phyloP scores from a whole-genome alignment of 441 rosid genomes.

The Flueggea neowawraea region DNA sequence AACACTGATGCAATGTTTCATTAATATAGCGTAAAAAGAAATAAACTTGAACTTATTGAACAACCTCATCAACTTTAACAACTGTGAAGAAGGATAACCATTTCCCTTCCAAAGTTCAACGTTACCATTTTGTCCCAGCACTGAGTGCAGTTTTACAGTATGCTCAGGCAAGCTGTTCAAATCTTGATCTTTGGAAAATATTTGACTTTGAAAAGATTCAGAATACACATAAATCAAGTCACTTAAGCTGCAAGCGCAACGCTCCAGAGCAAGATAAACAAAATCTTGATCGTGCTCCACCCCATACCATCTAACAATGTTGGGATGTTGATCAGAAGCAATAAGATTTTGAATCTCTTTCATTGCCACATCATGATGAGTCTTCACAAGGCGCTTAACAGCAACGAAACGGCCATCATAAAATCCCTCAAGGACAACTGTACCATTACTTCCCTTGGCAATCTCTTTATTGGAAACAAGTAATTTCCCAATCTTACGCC shows the following conservation, averaged over 20 bases:
- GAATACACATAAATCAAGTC: constrained; percentile 60
- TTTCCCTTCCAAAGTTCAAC: constrained; percentile 68
- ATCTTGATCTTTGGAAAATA: constrained; percentile 25
- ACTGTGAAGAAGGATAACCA: constrained; percentile 66
- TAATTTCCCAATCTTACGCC: constrained; percentile 74
- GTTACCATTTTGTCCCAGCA: constrained; percentile 38
- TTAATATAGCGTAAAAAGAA: not conserved
- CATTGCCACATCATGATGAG: constrained; percentile 86
- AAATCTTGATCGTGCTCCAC: constrained; percentile 85
- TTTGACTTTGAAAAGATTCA: constrained; percentile 37
- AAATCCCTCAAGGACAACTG: constrained; percentile 77
- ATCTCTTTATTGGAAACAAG: constrained; percentile 64
- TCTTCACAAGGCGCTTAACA: constrained; percentile 80
- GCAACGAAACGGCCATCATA: constrained; percentile 83
- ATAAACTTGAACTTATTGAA: not conserved
- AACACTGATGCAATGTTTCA: not conserved
- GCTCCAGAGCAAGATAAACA: constrained; percentile 81
- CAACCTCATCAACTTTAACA: constrained; percentile 80
- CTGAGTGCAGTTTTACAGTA: constrained; percentile 28
- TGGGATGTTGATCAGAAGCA: constrained; percentile 84
- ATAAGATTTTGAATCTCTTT: constrained; percentile 86
- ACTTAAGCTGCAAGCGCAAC: constrained; percentile 79
- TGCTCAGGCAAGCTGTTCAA: constrained; percentile 24
- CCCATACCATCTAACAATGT: constrained; percentile 89
- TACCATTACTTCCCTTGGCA: constrained; percentile 88